phyloP scores from a whole-genome alignment of 2,329 filamentous ascomycete species.

The Verticillium albo-atrum region DNA sequence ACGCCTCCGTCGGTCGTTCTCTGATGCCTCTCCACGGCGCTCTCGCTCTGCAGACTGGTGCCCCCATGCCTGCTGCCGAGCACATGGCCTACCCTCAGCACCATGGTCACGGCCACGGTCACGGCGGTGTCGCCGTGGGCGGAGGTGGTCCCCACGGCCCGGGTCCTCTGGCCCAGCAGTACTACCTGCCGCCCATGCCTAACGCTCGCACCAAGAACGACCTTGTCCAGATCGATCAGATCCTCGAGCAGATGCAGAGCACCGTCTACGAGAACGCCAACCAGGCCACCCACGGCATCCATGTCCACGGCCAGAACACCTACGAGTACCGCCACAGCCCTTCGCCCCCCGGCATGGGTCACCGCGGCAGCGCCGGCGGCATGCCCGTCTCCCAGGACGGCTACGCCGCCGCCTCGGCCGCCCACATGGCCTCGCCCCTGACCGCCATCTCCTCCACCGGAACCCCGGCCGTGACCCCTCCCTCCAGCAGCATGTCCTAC shows the following conservation, averaged over 20 bases:
- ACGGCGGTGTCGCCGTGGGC: constrained; percentile 52
- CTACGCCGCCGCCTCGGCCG: constrained; percentile 41
- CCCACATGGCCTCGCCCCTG: constrained; percentile 58
- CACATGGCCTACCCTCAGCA: constrained; percentile 38
- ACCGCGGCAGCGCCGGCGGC: constrained; percentile 27
- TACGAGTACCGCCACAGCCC: constrained; percentile 55
- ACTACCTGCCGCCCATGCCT: constrained; percentile 81
- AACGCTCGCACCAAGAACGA: constrained; percentile 92
- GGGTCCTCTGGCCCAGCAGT: constrained; percentile 68
- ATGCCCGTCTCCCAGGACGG: constrained; percentile 28
- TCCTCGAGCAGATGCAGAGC: constrained; percentile 92
- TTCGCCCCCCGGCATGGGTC: constrained; percentile 36
- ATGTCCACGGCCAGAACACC: constrained; percentile 67
- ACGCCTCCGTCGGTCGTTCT: constrained; percentile 84
- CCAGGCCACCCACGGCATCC: constrained; percentile 74
- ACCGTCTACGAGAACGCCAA: constrained; percentile 93
- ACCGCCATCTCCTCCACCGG: constrained; percentile 57
- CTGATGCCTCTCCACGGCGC: constrained; percentile 76
- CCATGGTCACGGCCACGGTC: constrained; percentile 30
- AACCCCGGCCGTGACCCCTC: constrained; percentile 73
- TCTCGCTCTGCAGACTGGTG: constrained; percentile 53
- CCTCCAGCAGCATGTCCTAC: constrained; percentile 72
- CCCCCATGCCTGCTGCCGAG: constrained; percentile 42
- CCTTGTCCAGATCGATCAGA: constrained; percentile 86
- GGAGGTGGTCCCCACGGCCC: constrained; percentile 47